Conservation (phyloP, 257 asterid species). For the Ligustrum vulgare region DNA sequence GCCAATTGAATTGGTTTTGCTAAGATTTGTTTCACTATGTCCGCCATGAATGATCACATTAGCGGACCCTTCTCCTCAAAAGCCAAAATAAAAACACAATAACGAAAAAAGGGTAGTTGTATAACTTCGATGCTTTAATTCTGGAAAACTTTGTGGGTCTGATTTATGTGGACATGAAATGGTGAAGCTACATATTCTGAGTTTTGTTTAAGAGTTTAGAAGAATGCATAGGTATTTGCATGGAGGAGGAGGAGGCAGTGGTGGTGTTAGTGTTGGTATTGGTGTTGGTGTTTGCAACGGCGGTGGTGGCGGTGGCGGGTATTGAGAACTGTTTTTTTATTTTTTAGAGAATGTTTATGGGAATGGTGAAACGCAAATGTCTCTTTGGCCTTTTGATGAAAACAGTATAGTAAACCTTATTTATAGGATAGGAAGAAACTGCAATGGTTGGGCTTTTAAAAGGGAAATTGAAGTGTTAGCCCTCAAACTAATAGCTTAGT, state of each 20-base stretch:
- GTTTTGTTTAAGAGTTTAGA: not conserved
- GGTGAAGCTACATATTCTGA: not conserved
- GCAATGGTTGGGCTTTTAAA: slow-evolving; percentile 5
- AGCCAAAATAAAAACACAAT: not conserved
- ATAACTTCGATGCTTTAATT: not conserved
- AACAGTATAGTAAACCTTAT: slow-evolving; percentile 39
- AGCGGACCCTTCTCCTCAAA: slow-evolving; percentile 45
- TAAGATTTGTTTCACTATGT: slow-evolving; percentile 65
- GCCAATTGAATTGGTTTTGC: slow-evolving; percentile 65
- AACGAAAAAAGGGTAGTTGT: not conserved
- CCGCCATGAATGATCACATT: slow-evolving; percentile 53
- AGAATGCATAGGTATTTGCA: slow-evolving; percentile 9
- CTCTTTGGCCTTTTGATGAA: slow-evolving; percentile 10
- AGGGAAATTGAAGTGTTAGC: not conserved
- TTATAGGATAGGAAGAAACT: slow-evolving; percentile 25
- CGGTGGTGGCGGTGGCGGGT: slow-evolving; percentile 14
- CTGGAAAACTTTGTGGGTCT: not conserved
- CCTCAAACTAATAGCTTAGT: not conserved
- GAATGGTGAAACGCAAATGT: slow-evolving; percentile 48
- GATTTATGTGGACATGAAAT: not conserved
- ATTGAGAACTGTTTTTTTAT: not conserved
- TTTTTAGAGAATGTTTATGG: not conserved
- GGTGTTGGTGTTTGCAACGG: not conserved
- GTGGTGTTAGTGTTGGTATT: slow-evolving; percentile 14
- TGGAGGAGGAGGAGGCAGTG: slow-evolving; percentile 17